These are phyloP conservation scores for Nymphaea colorata DNA, from an alignment of 164 flowering plant species.

Conservation along the genomic window DNA sequence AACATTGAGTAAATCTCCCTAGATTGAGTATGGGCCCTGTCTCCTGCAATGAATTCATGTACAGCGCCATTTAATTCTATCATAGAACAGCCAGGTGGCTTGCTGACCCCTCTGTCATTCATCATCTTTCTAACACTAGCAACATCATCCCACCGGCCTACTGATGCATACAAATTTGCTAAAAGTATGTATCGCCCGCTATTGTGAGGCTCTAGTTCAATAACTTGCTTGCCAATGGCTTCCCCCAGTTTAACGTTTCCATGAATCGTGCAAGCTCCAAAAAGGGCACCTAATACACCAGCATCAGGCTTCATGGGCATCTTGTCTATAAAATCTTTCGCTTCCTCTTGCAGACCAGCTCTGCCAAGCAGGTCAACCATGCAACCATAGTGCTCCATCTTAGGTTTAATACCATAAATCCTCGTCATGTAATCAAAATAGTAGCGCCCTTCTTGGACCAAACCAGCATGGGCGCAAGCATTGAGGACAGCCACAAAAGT, in stretches of 20 bases:
- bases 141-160: conserved; percentile 12
- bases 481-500: conserved; percentile 12
- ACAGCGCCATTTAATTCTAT: conserved; percentile 11
- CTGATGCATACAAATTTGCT: conserved; percentile 10
- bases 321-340: conserved; percentile 8
- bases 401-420: conserved; percentile 8
- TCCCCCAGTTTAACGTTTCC: conserved; percentile 7
- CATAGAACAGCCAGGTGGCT: conserved; percentile 13
- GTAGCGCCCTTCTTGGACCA: conserved; percentile 8
- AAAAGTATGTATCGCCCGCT: conserved; percentile 12
- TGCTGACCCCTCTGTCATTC: conserved; percentile 9
- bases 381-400: conserved; percentile 13
- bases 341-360: conserved; percentile 9
- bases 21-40: conserved; percentile 9
- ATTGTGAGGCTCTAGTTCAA: conserved; percentile 11
- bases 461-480: conserved; percentile 12
- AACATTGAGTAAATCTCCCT: conserved; percentile 10
- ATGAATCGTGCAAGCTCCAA: conserved; percentile 13
- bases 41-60: conserved; percentile 11
- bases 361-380: conserved; percentile 15
- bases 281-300: conserved; percentile 11
- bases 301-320: conserved; percentile 15
- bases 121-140: conserved; percentile 11
- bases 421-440: conserved; percentile 7
- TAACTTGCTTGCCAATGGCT: conserved; percentile 8